phyloP scores from a whole-genome alignment of 2,329 filamentous ascomycete genomes.

The Beauveria sp. region DNA sequence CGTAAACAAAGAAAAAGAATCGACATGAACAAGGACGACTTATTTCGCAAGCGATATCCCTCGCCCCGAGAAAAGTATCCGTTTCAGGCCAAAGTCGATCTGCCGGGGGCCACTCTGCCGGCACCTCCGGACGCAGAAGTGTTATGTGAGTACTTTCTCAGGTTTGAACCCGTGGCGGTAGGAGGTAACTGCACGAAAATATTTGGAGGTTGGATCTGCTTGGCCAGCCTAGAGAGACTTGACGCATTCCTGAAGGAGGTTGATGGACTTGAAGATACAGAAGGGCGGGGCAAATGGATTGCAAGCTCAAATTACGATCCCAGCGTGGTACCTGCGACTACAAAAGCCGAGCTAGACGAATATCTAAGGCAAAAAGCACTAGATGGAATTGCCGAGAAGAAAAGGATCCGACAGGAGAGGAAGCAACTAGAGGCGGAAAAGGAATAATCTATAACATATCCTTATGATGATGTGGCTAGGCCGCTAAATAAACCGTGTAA shows the following conservation, averaged over 20 bases:
- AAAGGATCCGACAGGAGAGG: background rate
- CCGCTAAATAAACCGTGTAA: background rate
- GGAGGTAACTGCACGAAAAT: background rate
- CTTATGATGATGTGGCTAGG: background rate
- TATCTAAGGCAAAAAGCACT: background rate
- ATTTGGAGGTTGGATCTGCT: constrained; percentile 8
- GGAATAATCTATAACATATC: background rate
- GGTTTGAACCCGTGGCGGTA: background rate
- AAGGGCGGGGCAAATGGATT: background rate
- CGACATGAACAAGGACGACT: background rate
- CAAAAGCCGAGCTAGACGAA: constrained; percentile 3
- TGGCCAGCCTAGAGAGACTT: constrained; percentile 4
- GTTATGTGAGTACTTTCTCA: constrained; percentile 3
- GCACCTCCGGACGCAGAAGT: background rate
- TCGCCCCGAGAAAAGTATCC: constrained; percentile 6
- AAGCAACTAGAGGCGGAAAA: background rate
- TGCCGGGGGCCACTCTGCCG: background rate
- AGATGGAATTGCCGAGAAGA: constrained; percentile 1
- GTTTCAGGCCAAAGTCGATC: constrained; percentile 4
- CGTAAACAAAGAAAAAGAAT: background rate
- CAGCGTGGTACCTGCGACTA: background rate
- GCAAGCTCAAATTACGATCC: background rate
- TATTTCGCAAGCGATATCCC: constrained; percentile 3
- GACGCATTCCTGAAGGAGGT: background rate
- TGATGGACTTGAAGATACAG: background rate